phyloP scores from a whole-genome alignment of 2,329 filamentous ascomycete genomes.

The Cladosporium sp. region DNA sequence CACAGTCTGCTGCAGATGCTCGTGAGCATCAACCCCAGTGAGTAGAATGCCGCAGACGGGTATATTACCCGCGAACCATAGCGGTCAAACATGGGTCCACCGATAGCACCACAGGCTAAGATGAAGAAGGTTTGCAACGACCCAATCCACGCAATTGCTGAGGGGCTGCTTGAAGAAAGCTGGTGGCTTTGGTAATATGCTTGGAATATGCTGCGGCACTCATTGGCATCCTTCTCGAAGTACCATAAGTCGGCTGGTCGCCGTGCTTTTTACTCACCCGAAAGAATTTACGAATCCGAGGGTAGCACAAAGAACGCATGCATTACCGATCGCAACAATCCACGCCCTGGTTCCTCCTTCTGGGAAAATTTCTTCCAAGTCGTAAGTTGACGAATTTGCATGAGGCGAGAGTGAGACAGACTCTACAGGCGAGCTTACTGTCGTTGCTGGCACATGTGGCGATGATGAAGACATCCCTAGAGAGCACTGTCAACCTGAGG shows the following conservation, averaged over 20 bases:
- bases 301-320: slow-evolving; percentile 1
- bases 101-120: slow-evolving; percentile 43
- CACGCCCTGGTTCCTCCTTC: slow-evolving; percentile 15
- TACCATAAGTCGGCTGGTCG: too few relatives aligned
- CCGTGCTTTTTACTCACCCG: neutral
- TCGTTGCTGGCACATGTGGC: too few relatives aligned
- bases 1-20: slow-evolving; percentile 44
- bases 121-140: slow-evolving; percentile 46
- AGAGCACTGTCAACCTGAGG: too few relatives aligned
- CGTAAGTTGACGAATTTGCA: too few relatives aligned
- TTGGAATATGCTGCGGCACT: slow-evolving; percentile 8
- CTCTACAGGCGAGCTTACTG: neutral
- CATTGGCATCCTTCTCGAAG: too few relatives aligned
- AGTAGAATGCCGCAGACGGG: slow-evolving; percentile 38
- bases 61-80: slow-evolving; percentile 33
- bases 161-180: slow-evolving; percentile 7
- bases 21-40: slow-evolving; percentile 47
- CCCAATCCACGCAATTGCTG: slow-evolving; percentile 46
- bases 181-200: slow-evolving; percentile 12
- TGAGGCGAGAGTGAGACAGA: neutral
- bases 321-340: slow-evolving; percentile 12
- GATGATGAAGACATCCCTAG: too few relatives aligned
- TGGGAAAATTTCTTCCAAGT: slow-evolving; percentile 1
- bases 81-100: slow-evolving; percentile 47
- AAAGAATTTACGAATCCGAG: slow-evolving; percentile 11